Evolutionary conservation across 352 stramenopile species (phyloP), one percentile per base, ranked within the genome.

Genomic region (Thalassiosira hispida): DNA sequence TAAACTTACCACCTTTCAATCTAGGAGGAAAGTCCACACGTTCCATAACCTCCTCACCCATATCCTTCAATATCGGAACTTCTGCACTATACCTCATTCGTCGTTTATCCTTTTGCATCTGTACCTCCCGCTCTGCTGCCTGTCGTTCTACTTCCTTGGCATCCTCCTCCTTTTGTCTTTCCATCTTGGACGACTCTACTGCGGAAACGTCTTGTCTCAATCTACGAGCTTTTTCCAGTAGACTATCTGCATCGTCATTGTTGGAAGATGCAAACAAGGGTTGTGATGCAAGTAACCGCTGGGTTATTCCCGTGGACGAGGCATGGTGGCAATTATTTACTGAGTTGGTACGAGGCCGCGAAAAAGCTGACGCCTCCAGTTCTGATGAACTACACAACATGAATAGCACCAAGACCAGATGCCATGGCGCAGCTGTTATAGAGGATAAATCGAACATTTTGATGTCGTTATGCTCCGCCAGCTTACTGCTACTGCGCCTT

Each of bases 61-160:
- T 86, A 57, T 82, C 73, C 63, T 93, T 93, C 20, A 92, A 71
- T 77, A 93, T 93, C 40, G 88, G 88, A 29, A 93, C 74, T 40
- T 78, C 73, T 6, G 77, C 86, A 61, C 78, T 90, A 62, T 92
- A 91, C 33, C 77, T 72, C 14, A 82, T 63, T 27, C 77, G 52
- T 2, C 38, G 27, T 16, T 79, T 60, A 29, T 85, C 66, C 33
- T 79, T 79, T 29, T 77, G 9, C 33, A 56, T 52, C 35, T 61
- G 25, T 25, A 69, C 73, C 29, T 81, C 65, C 47, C 57, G 22
- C n/a, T 82, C 75, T 64, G 59, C 59, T 23, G 64, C 38, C 56
- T 67, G 67, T 64, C 29, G 61, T 49, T 78, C 68, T 65, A 72
- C 40, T 55, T 80, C 64, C 51, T 76, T 33, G 8, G 60, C 65